Evolutionary conservation across 164 flowering plant genomes (phyloP).

Genomic region (Annona cherimola): DNA sequence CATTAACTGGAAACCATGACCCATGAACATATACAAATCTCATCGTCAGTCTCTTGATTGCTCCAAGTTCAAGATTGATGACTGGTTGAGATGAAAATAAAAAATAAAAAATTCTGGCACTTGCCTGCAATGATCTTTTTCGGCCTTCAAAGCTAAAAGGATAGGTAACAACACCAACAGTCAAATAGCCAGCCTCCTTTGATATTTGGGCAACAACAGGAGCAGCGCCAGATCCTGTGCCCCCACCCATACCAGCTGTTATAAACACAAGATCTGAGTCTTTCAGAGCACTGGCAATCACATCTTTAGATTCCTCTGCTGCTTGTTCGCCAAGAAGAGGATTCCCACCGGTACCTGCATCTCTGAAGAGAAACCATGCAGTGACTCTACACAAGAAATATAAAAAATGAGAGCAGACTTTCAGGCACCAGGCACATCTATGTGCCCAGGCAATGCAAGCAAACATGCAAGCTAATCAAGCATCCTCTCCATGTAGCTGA

Average conservation of each 20-base stretch:
- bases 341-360: constrained; percentile 96
- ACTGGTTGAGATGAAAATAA: not conserved
- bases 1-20: not conserved
- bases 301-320: constrained; percentile 96
- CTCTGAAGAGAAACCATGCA: constrained; percentile 16
- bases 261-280: constrained; percentile 97
- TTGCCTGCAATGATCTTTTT: constrained; percentile 86
- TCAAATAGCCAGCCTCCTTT: constrained; percentile 92
- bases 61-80: not conserved
- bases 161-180: constrained; percentile 97
- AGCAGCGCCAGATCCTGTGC: constrained; percentile 99
- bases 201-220: constrained; percentile 95
- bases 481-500: not conserved
- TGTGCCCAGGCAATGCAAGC: too few species aligned
- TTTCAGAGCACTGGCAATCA: constrained; percentile 75
- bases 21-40: not conserved
- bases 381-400: constrained; percentile 11
- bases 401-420: not conserved
- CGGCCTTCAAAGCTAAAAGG: constrained; percentile 99
- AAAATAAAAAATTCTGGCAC: constrained; percentile 21
- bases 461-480: too few species aligned
- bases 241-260: constrained; percentile 99
- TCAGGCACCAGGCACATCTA: not conserved
- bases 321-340: constrained; percentile 96
- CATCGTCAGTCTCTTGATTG: not conserved